Evolutionary conservation across 2,329 filamentous ascomycete species (phyloP), one percentile per base, ranked within the genome.

Genomic region (Alternaria sp.): DNA sequence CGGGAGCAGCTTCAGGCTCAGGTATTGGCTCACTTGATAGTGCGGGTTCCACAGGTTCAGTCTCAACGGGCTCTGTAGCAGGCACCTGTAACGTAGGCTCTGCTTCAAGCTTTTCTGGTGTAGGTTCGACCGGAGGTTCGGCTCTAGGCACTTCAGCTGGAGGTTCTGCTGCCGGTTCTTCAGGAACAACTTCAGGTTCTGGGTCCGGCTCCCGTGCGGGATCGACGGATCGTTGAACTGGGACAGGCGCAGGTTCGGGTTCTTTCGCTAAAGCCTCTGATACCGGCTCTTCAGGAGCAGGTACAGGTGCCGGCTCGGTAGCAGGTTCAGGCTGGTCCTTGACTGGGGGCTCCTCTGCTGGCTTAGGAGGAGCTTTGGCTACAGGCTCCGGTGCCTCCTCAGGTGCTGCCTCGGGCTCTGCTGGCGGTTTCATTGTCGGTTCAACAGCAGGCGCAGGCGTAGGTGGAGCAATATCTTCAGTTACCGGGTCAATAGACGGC

Each of bases 41-140:
- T 34, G 31, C 13, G 11, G 54, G 39, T 44, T 41, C 26, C 41
- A 45, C 24, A 33, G 52, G 52, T 46, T 33, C 52, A 21, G 45
- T 51, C 8, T 36, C 40, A 10, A 46, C 40, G 31, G 56, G 51
- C 17, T 50, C 33, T 55, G 17, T 17, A 29, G 54, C 49, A 26
- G 55, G 55, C 9, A 54, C 37, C n/a, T 42, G 36, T 21, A 54
- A 31, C 33, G 39, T 36, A 36, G 52, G 45, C 33, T 55, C 56
- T 24, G 45, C 13, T 52, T 52, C 31, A 7, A 29, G 40, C 17
- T 48, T 44, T 41, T 7, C n/a, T 24, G 40, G 24, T 10, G 17
- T 21, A 41, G 56, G 41, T 40, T 40, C 11, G 54, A 44, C 24
- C 29, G 33, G 26, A 13, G 36, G 2, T 50, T 10, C 23, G 6